Evolutionary conservation across 805 yeast genomes (phyloP).

Genomic region (Candida tammaniensis): DNA sequence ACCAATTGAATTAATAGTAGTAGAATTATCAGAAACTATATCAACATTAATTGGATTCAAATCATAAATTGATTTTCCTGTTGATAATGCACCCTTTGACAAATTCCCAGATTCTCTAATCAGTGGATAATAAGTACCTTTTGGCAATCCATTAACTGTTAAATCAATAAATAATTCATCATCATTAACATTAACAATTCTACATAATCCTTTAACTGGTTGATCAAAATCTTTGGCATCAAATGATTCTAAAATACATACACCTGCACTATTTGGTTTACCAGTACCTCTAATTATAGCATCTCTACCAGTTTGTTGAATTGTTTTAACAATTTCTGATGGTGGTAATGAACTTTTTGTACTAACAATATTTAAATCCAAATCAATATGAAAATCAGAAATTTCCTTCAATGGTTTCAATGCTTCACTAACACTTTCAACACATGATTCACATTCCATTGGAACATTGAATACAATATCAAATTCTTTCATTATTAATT

Average conservation of each 20-base stretch:
- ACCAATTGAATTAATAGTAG: slow-evolving; percentile 35
- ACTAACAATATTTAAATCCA: slow-evolving; percentile 58
- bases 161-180: slow-evolving; percentile 66
- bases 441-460: slow-evolving; percentile 74
- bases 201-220: slow-evolving; percentile 82
- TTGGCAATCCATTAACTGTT: slow-evolving; percentile 68
- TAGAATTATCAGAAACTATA: slow-evolving; percentile 20
- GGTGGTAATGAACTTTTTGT: slow-evolving; percentile 76
- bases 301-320: slow-evolving; percentile 77
- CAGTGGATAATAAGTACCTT: slow-evolving; percentile 67
- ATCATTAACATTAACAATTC: slow-evolving; percentile 68
- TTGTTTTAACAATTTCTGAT: slow-evolving; percentile 61
- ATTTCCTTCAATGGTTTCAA: slow-evolving; percentile 52
- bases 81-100: slow-evolving; percentile 64
- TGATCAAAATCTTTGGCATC: slow-evolving; percentile 41
- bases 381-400: slow-evolving; percentile 51
- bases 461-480: slow-evolving; percentile 85
- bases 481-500: slow-evolving; percentile 20
- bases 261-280: slow-evolving; percentile 83
- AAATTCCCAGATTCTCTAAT: slow-evolving; percentile 74
- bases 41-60: slow-evolving; percentile 40
- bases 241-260: slow-evolving; percentile 79
- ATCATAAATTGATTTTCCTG: slow-evolving; percentile 52
- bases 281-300: slow-evolving; percentile 94
- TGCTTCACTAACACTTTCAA: slow-evolving; percentile 54